Conservation (phyloP, 2,329 filamentous ascomycete species). For the Helicocarpus griseus region DNA sequence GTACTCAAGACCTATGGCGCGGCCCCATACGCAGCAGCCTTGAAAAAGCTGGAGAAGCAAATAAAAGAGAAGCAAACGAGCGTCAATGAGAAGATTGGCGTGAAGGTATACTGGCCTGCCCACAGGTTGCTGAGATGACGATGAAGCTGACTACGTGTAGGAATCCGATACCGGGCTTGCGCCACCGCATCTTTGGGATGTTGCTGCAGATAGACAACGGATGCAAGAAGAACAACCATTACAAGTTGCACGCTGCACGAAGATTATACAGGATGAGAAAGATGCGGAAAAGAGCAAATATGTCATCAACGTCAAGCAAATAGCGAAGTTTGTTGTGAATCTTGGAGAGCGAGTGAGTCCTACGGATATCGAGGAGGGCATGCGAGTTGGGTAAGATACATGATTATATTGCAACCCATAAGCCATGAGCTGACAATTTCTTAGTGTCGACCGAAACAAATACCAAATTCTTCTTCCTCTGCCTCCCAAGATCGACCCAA, state of each 20-base stretch:
- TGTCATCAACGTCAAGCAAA: constrained; percentile 99
- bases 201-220: constrained; percentile 92
- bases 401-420: not conserved
- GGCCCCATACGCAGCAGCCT: constrained; percentile 81
- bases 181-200: constrained; percentile 97
- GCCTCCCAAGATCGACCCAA: constrained; percentile 96
- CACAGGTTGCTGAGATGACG: not conserved
- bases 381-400: constrained; percentile 69
- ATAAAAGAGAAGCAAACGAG: constrained; percentile 99
- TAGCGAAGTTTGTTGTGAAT: constrained; percentile 98
- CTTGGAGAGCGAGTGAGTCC: constrained; percentile 93
- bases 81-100: constrained; percentile 95
- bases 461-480: constrained; percentile 96
- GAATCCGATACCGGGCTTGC: constrained; percentile 98
- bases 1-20: constrained; percentile 98
- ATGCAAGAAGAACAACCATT: constrained; percentile 98
- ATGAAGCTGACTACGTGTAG: constrained; percentile 33
- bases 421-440: constrained; percentile 8
- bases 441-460: constrained; percentile 87
- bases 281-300: constrained; percentile 98
- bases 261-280: constrained; percentile 96
- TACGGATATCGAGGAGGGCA: constrained; percentile 98
- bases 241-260: constrained; percentile 95
- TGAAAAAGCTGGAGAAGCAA: constrained; percentile 97
- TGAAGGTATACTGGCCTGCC: constrained; percentile 26